Conservation (phyloP, 805 yeast genomes). For the Scheffersomyces amazonensis region DNA sequence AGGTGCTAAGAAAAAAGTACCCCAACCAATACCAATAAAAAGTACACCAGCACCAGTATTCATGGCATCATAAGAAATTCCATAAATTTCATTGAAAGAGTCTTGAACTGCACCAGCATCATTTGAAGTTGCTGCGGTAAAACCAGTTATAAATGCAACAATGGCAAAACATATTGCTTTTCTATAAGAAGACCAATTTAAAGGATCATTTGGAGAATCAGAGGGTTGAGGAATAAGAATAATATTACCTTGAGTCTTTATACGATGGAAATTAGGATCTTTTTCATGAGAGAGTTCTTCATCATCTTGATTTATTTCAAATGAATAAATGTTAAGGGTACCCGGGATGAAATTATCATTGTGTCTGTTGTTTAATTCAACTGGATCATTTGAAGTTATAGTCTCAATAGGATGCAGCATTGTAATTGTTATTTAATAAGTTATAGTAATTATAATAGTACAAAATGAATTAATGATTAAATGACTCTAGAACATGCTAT, state of each 20-base stretch:
- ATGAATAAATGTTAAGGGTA: slow-evolving; percentile 47
- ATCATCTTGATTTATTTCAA: slow-evolving; percentile 5
- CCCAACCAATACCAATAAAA: slow-evolving; percentile 43
- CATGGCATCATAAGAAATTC: slow-evolving; percentile 44
- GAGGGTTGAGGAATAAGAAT: slow-evolving; percentile 48
- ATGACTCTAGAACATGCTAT: too few species aligned
- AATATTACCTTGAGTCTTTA: slow-evolving; percentile 25
- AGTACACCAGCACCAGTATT: slow-evolving; percentile 50
- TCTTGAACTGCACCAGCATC: slow-evolving; percentile 49
- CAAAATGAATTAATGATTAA: too few species aligned
- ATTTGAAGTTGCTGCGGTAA: slow-evolving; percentile 50
- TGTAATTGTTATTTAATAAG: too few species aligned
- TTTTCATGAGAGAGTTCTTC: slow-evolving; percentile 2
- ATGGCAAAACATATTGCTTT: slow-evolving; percentile 39
- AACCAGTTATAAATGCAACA: slow-evolving; percentile 40
- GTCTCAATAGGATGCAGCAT: slow-evolving; percentile 1
- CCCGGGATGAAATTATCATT: slow-evolving; percentile 51
- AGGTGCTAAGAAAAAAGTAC: slow-evolving; percentile 45
- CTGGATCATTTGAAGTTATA: slow-evolving; percentile 14
- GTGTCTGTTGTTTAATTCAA: slow-evolving; percentile 29
- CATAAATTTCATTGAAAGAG: slow-evolving; percentile 38
- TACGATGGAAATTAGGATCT: slow-evolving; percentile 3
- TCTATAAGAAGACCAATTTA: slow-evolving; percentile 38
- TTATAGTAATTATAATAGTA: too few species aligned
- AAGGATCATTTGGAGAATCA: slow-evolving; percentile 49